phyloP scores from a whole-genome alignment of 2,329 filamentous ascomycete species.

The Aureobasidium sp. region DNA sequence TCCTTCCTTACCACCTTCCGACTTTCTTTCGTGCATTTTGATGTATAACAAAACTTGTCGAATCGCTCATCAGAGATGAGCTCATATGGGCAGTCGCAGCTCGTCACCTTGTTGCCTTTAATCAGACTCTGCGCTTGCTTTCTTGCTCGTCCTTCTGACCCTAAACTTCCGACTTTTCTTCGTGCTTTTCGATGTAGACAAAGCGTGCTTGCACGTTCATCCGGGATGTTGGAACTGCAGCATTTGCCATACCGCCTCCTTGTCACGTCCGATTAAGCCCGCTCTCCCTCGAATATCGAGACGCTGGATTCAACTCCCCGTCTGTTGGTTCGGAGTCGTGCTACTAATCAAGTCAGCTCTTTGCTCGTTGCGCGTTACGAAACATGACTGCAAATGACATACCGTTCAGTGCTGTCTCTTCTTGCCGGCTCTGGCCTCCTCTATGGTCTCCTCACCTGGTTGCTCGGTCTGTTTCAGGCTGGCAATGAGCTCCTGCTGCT shows the following conservation, averaged over 20 bases:
- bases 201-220: background rate
- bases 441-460: background rate
- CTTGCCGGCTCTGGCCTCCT: background rate
- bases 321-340: background rate
- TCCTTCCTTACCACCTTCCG: background rate
- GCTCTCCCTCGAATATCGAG: background rate
- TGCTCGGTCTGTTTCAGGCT: background rate
- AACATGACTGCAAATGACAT: background rate
- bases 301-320: background rate
- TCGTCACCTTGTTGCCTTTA: no score
- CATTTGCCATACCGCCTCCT: background rate
- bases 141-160: background rate
- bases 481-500: no score
- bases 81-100: no score
- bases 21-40: background rate
- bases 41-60: background rate
- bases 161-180: background rate
- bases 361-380: background rate
- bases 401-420: background rate
- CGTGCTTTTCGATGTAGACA: background rate
- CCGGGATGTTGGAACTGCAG: background rate
- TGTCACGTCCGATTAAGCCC: background rate
- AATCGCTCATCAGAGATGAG: background rate
- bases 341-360: background rate
- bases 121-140: background rate